Base-by-base conservation (phyloP, 768 basidiomycete species). In the Sporobolomyces pararoseus region DNA sequence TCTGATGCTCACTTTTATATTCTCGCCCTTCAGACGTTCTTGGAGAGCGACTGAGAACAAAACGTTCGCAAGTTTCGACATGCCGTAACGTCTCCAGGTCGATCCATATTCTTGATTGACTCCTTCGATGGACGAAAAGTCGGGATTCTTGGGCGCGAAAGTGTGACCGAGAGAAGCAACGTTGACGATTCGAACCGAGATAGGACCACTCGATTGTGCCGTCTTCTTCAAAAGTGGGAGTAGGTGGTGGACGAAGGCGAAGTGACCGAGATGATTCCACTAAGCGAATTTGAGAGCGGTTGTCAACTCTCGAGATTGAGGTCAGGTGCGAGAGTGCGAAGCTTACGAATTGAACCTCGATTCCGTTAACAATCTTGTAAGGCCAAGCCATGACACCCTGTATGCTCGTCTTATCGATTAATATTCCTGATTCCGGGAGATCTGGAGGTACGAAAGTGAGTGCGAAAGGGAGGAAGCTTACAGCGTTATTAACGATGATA, bases 261-360 rank as follows among this genome's bases (percentile, higher is more conserved):
- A 76, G 52, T 75, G 76, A 4, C 76, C 76, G 7, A 77, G 57
- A 54, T 77, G 74, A 61, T 75, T 77, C 57, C 68, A 74, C 64
- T 75, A 61, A 10, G 60, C n/a, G n/a, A 42, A 9, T 42, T 42
- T 42, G 39, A 9, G 39, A 9, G 39, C 9, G 10, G 17, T 42
- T 42, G 17, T 9, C 39, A 17, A 42, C 39, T 42, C 39, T 42
- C 39, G 39, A 42, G 39, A 17, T 9, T 42, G n/a, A n/a, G n/a
- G n/a, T n/a, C n/a, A n/a, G n/a, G 9, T 42, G 39, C 17, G 39
- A 17, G 10, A 42, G 39, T 9, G 39, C 10, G 39, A 42, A 42
- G 17, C 69, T 21, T 17, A 66, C 70, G 58, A 74, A 70, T 54
- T 74, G 73, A 13, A 63, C 37, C 39, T 74, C 70, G 51, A 75